Base-by-base conservation (phyloP, 306 rosid genomes). In the Herpetospermum pedunculosum region DNA sequence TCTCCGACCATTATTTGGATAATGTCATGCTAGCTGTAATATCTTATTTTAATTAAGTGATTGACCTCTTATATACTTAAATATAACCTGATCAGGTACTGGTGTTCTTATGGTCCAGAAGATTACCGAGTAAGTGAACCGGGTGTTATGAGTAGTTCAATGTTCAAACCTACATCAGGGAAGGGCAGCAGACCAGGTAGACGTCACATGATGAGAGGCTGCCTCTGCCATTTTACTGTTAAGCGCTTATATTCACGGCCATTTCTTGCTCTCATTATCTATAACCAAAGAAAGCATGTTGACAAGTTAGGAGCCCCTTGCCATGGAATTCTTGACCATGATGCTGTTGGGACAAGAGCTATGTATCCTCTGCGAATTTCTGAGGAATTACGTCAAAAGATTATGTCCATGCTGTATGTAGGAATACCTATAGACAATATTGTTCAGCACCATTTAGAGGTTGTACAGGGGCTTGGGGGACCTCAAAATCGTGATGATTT, bases 41-140 rank as follows among this genome's bases (percentile, higher is more conserved):
- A 5, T 4, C 29, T 57, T 57, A 57, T 26, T 57, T 57, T 57
- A 57, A 28, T 57, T 2, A 4, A 28, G 19, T 57, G 64, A 15
- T 14, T 57, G 64, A 28, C 64, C 64, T 57, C 29, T 28, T 29
- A 57, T 26, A 14, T 57, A 1, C 38, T 57, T 14, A 57, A 5
- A 57, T 57, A 21, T 14, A 29, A 28, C 37, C 13, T 29, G 19
- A 28, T 14, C 64, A 57, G 64, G 64, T 57, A 57, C 37, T 91
- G 97, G 97, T 88, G 97, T 84, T 91, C 92, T 76, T 91, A 88
- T 77, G 97, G 97, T 72, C 97, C 92, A n/a, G 89, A 88, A 80
- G 97, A 88, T 75, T 87, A 85, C 72, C 75, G 92, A 78, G 92
- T 84, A 72, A 80, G 84, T 44, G 87, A 87, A 28, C 77, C 79